Evolutionary conservation across 1,284 basidiomycete genomes (phyloP), one percentile per base, ranked within the genome.

Genomic region (Rhodotorula sp.): DNA sequence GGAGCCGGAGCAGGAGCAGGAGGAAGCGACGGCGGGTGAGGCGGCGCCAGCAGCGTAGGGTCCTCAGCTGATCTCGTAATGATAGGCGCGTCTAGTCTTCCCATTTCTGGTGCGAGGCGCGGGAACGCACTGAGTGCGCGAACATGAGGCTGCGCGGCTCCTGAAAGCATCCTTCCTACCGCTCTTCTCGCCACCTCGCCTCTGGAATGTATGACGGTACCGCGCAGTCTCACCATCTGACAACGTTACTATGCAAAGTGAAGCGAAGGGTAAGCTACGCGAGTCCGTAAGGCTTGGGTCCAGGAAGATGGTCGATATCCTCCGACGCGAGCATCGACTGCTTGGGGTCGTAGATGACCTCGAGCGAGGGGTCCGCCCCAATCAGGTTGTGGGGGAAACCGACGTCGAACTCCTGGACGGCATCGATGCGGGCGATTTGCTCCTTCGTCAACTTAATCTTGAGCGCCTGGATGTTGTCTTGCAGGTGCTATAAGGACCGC

Each of bases 401-500:
- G n/a, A 67, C 48, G 5, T 79, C 71, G 71, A 79, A 78, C 4
- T 66, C 69, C 53, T 57, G 68, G 46, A 55, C 67, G 26, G 51
- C 47, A 72, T 79, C 78, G 52, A 83, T 78, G 61, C 76, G 73
- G 34, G 79, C 73, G 68, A 86, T 82, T 24, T 86, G 85, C 53
- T 82, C 81, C 5, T 73, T 59, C 11, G 79, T 79, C 40, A 86
- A 80, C 3, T 76, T 68, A 48, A 86, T 80, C 20, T 81, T 77
- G 26, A 86, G 78, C 11, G 81, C 83, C 59, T 85, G 80, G 61
- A 86, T 76, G 75, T 86, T 86, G 18, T 77, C 80, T 26, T 80
- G 44, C 0, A 87, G 76, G 30, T 86, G 84, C 64, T 85, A 52
- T 9, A n/a, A n/a, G n/a, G n/a, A n/a, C n/a, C n/a, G n/a, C n/a